Base-by-base conservation (phyloP, 202 grass and related monocot genomes). In the Digitaria exilis region DNA sequence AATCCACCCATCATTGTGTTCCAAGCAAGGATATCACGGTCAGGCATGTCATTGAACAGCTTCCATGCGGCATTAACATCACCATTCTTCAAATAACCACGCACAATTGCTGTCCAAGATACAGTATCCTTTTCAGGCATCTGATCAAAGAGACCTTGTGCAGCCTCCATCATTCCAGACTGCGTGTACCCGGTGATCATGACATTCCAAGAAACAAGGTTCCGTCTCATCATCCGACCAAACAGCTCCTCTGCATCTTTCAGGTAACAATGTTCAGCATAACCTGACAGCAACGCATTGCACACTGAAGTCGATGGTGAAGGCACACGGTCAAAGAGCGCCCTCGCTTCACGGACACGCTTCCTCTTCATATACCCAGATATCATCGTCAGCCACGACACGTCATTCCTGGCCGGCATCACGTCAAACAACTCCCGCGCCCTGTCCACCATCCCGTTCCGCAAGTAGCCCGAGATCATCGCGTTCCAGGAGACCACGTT, bases 1-100 rank as follows among this genome's bases (percentile, higher is more conserved):
- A 91, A 91, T 25, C 92, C 92, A 73, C 85, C 79, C 28, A 94
- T 89, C 92, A 94, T 91, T 17, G 89, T 94, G 58, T 94, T 94
- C 92, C 92, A 94, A 74, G 92, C 83, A 78, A 94, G 71, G 9
- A 71, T 30, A 71, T 94, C 92, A 13, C 71, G 89, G 14, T 90
- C 35, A 46, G 92, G 92, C 85, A 94, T 94, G 44, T 77, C 82
- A 55, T 84, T 49, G 73, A 94, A 92, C 72, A 92, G 64, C 69
- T 87, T 90, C 87, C 82, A 81, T 35, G 89, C 85, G 26, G 69
- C 87, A 37, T 80, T 65, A 0, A 94, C 50, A 78, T 89, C 67
- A 61, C 82, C 55, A 32, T 90, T 92, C 63, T 80, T 75, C 46
- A 94, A 85, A 75, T 94, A 90, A n/a, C 92, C 92, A 2, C 83